These are phyloP conservation scores for Gentiana dahurica DNA, from an alignment of 257 asterid species.

Conservation along the genomic window DNA sequence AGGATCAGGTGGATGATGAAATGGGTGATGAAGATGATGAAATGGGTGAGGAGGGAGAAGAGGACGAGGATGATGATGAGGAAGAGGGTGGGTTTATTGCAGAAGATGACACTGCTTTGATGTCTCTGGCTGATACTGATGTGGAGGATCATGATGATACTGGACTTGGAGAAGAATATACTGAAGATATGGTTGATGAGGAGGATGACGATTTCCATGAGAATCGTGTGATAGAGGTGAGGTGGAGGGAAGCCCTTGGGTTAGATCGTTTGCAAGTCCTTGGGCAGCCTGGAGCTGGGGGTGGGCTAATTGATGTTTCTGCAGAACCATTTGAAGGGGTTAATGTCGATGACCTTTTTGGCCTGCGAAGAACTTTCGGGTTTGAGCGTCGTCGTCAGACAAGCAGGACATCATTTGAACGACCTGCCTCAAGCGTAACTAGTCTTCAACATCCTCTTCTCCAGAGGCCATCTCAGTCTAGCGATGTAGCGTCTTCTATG, in stretches of 20 bases:
- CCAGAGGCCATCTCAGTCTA: conserved; percentile 68
- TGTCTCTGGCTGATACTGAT: conserved; percentile 98
- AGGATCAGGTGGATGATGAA: conserved; percentile 71
- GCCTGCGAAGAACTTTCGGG: conserved; percentile 75
- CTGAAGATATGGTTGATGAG: conserved; percentile 97
- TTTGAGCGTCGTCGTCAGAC: conserved; percentile 91
- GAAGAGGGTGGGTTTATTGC: conserved; percentile 93
- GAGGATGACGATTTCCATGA: conserved; percentile 96
- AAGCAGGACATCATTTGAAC: conserved; percentile 69
- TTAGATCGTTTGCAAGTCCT: conserved; percentile 91
- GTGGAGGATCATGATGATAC: conserved; percentile 92
- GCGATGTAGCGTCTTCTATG: conserved; percentile 57
- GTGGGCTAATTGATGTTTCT: conserved; percentile 78
- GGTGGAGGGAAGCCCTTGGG: conserved; percentile 99
- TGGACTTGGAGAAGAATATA: conserved; percentile 85
- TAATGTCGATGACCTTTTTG: conserved; percentile 87
- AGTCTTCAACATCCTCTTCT: conserved; percentile 96
- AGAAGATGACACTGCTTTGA: conserved; percentile 79
- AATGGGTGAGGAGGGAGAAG: conserved; percentile 87
- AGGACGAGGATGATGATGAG: conserved; percentile 75
- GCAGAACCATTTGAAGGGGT: conserved; percentile 96
- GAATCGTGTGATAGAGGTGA: conserved; percentile 92
- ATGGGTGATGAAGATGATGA: conserved; percentile 93
- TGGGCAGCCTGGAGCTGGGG: conserved; percentile 85
- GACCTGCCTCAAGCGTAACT: conserved; percentile 53